phyloP scores from a whole-genome alignment of 768 basidiomycete genomes.

The Lentinula aciculospora region DNA sequence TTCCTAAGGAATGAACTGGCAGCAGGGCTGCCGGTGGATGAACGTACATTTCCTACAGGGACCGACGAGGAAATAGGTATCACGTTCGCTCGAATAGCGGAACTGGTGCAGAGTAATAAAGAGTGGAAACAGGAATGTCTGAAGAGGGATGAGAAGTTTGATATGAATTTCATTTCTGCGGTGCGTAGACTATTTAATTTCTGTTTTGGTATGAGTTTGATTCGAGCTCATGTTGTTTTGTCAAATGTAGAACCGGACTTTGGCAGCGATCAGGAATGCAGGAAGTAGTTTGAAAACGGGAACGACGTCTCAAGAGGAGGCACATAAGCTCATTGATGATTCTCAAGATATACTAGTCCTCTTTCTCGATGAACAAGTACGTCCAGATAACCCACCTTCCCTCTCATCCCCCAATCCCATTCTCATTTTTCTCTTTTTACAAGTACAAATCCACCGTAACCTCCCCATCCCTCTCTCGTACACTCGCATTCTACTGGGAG shows the following conservation, averaged over 20 bases:
- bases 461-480: constrained; percentile 80
- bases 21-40: constrained; percentile 52
- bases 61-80: constrained; percentile 40
- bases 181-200: constrained; percentile 35
- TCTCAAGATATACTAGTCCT: constrained; percentile 74
- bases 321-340: constrained; percentile 59
- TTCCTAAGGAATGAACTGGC: constrained; percentile 61
- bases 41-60: constrained; percentile 28
- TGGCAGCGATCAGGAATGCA: constrained; percentile 49
- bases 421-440: constrained; percentile 7
- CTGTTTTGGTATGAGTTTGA: not conserved
- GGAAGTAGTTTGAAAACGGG: constrained; percentile 35
- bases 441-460: constrained; percentile 80
- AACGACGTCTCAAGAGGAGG: constrained; percentile 33
- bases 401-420: constrained; percentile 8
- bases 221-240: constrained; percentile 8
- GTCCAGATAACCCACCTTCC: constrained; percentile 12
- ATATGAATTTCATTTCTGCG: constrained; percentile 79
- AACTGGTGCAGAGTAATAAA: constrained; percentile 39
- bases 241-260: constrained; percentile 37
- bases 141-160: constrained; percentile 86
- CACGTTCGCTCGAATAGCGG: constrained; percentile 51
- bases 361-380: constrained; percentile 70
- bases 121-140: constrained; percentile 68
- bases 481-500: constrained; percentile 87